A percentile compares a stretch with the other conserved stretches of the same genome.
These are phyloP conservation scores for Meyerozyma carpophila DNA, from an alignment of 1,139 yeast species.

Conservation along the genomic window DNA sequence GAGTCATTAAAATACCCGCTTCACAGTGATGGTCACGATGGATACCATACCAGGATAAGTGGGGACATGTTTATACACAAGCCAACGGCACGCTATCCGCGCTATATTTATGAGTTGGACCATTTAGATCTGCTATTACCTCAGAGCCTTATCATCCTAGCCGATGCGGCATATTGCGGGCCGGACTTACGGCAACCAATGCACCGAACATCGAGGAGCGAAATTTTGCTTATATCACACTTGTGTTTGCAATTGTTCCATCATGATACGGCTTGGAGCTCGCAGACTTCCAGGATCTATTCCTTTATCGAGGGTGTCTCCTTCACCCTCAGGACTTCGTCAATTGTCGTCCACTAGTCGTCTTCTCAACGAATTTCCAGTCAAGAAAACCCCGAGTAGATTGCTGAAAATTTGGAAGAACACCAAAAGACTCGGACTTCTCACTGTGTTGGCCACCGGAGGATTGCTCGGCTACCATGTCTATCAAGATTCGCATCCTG, in stretches of 20 bases:
- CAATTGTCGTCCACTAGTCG: neutral
- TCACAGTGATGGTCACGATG: neutral
- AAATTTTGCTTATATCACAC: neutral
- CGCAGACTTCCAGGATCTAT: constrained; percentile 16
- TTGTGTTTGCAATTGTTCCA: neutral
- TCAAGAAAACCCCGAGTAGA: constrained; percentile 12
- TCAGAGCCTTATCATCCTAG: neutral
- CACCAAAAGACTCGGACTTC: constrained; percentile 22
- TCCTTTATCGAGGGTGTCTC: neutral
- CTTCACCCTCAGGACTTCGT: neutral
- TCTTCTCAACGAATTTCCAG: constrained; percentile 4
- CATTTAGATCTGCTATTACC: no score
- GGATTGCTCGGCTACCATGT: constrained; percentile 53
- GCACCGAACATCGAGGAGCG: neutral
- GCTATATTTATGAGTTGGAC: no score
- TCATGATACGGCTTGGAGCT: constrained; percentile 8
- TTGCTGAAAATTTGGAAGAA: constrained; percentile 24
- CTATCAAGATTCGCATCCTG: constrained; percentile 59
- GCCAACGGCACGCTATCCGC: no score
- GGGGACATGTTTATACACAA: neutral
- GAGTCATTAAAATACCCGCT: no score
- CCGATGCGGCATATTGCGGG: neutral
- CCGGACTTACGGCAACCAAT: neutral
- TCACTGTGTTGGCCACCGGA: constrained; percentile 29
- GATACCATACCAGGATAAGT: neutral